These are phyloP conservation scores for Paecilomyces niveus DNA, from an alignment of 2,329 filamentous ascomycete species.

Conservation along the genomic window DNA sequence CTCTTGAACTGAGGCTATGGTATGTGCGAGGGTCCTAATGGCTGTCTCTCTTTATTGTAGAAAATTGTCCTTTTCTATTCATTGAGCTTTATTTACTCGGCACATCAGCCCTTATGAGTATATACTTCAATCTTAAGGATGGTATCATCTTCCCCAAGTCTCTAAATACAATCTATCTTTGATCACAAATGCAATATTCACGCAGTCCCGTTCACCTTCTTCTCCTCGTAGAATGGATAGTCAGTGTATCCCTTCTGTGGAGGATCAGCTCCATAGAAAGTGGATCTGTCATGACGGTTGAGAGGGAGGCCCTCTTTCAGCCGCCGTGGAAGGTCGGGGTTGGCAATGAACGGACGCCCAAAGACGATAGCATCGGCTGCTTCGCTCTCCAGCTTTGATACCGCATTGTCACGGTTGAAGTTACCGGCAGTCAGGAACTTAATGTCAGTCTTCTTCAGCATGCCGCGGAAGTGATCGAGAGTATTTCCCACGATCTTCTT, in stretches of 20 bases:
- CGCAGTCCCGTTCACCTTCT: neutral
- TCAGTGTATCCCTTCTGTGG: constrained; percentile 31
- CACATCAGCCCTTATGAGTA: neutral
- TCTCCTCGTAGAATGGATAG: constrained; percentile 25
- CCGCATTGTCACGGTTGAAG: constrained; percentile 16
- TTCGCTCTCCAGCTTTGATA: constrained; percentile 10
- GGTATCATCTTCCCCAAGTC: neutral
- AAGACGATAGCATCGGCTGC: constrained; percentile 24
- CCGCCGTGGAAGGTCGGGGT: constrained; percentile 36
- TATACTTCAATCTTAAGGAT: neutral
- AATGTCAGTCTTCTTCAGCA: constrained; percentile 33
- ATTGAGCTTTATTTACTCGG: neutral
- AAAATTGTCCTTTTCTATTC: neutral
- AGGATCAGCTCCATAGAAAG: constrained; percentile 33
- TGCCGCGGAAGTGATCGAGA: constrained; percentile 35
- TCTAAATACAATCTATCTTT: neutral
- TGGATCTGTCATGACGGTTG: constrained; percentile 31
- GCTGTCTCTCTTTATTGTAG: neutral
- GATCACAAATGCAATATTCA: neutral
- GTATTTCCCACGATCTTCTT: constrained; percentile 19
- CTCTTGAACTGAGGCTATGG: too few relatives aligned
- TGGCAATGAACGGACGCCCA: constrained; percentile 37
- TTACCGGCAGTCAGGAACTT: constrained; percentile 26
- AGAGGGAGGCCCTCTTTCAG: constrained; percentile 29
- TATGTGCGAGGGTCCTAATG: too few relatives aligned